Conservation (phyloP, 2,329 filamentous ascomycete genomes). For the Talaromyces sp. region DNA sequence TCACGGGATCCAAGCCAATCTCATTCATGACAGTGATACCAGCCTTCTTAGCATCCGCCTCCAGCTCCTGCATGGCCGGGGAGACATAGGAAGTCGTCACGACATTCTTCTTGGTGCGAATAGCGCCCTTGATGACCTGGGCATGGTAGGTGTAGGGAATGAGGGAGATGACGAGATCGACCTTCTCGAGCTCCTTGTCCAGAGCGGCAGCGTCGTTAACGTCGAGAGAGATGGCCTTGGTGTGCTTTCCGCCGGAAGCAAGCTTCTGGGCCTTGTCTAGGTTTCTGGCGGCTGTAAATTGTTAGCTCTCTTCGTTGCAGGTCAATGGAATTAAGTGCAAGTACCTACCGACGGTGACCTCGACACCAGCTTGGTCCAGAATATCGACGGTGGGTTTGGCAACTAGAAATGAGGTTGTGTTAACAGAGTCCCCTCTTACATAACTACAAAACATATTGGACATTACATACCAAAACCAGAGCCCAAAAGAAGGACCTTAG, state of each 20-base stretch:
- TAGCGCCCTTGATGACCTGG: conserved; percentile 86
- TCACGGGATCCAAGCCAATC: conserved; percentile 62
- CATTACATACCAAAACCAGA: conserved; percentile 36
- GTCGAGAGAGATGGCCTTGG: conserved; percentile 76
- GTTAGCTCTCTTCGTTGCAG: not conserved
- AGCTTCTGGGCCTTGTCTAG: conserved; percentile 74
- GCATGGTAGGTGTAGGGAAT: conserved; percentile 93
- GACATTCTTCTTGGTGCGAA: conserved; percentile 90
- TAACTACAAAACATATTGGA: not conserved
- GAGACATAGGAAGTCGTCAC: conserved; percentile 94
- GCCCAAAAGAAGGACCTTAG: conserved; percentile 38
- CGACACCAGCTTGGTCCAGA: conserved; percentile 58
- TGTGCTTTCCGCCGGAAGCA: conserved; percentile 66
- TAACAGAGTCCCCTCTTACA: not conserved
- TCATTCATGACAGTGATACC: conserved; percentile 98
- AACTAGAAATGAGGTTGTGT: conserved; percentile 37
- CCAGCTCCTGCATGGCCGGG: conserved; percentile 85
- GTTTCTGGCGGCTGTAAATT: conserved; percentile 70
- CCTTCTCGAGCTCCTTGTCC: conserved; percentile 74
- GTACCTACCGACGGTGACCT: conserved; percentile 62
- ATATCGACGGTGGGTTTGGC: conserved; percentile 64
- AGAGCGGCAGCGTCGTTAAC: conserved; percentile 73
- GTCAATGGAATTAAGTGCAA: conserved; percentile 1
- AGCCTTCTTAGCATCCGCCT: conserved; percentile 77
- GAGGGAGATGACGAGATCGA: conserved; percentile 74